Percentiles rank a stretch among this genome's conserved stretches.
phyloP scores from a whole-genome alignment of 2,329 filamentous ascomycete species.

The Epichloe coenophiala region DNA sequence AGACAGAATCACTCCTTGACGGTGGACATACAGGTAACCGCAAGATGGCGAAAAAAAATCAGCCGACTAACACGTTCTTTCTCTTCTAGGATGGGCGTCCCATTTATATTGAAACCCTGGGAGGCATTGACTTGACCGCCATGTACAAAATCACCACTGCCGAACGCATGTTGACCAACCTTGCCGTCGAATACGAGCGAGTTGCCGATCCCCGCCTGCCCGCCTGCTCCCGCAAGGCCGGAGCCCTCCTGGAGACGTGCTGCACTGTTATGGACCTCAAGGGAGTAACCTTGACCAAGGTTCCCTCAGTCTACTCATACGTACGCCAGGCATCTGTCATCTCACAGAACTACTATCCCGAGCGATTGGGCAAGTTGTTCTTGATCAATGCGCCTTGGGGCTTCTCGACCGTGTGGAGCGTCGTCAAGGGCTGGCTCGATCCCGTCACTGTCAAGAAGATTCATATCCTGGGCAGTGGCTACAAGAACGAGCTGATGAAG shows the following conservation, averaged over 20 bases:
- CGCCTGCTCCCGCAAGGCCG: conserved; percentile 81
- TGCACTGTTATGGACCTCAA: conserved; percentile 98
- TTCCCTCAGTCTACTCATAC: conserved; percentile 76
- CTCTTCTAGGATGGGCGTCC: conserved; percentile 71
- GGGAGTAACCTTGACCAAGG: conserved; percentile 75
- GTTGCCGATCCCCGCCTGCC: conserved; percentile 86
- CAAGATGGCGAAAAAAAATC: not conserved
- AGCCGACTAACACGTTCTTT: not conserved
- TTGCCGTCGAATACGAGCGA: conserved; percentile 96
- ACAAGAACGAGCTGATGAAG: conserved; percentile 69
- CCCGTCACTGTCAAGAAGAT: conserved; percentile 98
- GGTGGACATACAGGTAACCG: not conserved
- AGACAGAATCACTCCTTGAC: not conserved
- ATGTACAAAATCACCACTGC: conserved; percentile 86
- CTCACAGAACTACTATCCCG: conserved; percentile 98
- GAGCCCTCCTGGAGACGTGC: conserved; percentile 86
- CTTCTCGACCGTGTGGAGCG: conserved; percentile 71
- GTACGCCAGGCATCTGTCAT: conserved; percentile 73
- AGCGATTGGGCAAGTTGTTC: conserved; percentile 90
- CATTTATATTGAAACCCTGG: conserved; percentile 92
- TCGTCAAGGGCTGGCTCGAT: conserved; percentile 90
- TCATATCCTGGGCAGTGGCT: conserved; percentile 68
- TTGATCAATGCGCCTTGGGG: conserved; percentile 97
- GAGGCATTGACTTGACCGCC: conserved; percentile 77
- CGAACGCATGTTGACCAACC: conserved; percentile 89